Evolutionary conservation across 1,139 yeast species (phyloP), one percentile per base, ranked within the genome.

Genomic region (Suhomyces panamericanus): DNA sequence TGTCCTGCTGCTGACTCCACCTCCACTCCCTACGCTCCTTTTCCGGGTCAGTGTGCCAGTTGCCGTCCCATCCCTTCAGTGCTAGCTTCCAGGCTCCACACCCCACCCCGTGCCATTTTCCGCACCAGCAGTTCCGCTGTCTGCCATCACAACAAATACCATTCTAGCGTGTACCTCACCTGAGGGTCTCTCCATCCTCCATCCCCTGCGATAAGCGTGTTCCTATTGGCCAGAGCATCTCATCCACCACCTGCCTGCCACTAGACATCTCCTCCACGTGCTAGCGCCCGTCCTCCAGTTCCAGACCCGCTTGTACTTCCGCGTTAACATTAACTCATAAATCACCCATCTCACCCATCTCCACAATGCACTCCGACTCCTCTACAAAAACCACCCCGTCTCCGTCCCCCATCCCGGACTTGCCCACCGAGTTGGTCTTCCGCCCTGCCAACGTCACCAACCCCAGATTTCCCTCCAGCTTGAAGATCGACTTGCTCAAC

Each of bases 401-500:
- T 16, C 27, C 32, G 4, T 34, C 32, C 14, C 38, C 32, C 16
- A 31, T 31, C 4, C 35, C 40, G 11, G 35, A 26, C 13, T 13
- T 32, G 22, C 28, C 36, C 14, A 27, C 32, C 15, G 37, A 32
- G 8, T 9, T 26, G n/a, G 20, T 32, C 11, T 39, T 39, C 33
- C 42, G 33, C 10, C 39, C 42, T 2, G 44, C 44, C 13, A 9
- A 35, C 9, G 27, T 38, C 11, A 11, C 41, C 26, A 36, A 35
- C 33, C 15, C 45, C 12, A 34, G 44, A n/a, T 42, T 45, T 27
- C 45, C 43, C 6, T 41, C 45, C 4, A 35, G 33, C 14, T 28
- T 46, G 24, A 39, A 39, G 26, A 42, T 46, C 33, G 44, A 46
- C 30, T 43, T 42, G 12, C 32, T 38, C 15, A 35, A 39, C 9